phyloP scores from a whole-genome alignment of 1,284 basidiomycete species.

The Anthracocystis panici-leucophaei region DNA sequence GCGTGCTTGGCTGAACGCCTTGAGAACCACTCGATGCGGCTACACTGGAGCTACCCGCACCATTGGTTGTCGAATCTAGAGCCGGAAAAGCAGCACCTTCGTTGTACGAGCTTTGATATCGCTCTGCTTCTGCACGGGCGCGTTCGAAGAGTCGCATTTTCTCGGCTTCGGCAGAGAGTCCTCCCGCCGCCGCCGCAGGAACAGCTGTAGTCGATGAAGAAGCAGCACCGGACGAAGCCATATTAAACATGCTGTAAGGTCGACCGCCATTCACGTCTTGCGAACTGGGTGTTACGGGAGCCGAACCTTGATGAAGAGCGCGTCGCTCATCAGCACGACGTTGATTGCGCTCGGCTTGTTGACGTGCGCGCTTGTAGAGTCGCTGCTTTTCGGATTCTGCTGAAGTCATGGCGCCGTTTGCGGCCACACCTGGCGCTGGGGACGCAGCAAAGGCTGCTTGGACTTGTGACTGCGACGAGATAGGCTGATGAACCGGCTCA shows the following conservation, averaged over 20 bases:
- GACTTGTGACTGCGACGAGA: constrained; percentile 11
- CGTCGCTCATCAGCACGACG: constrained; percentile 53
- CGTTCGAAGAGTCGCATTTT: constrained; percentile 60
- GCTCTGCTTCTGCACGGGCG: constrained; percentile 58
- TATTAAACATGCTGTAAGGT: constrained; percentile 41
- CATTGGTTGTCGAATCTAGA: background rate
- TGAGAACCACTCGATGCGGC: constrained; percentile 1
- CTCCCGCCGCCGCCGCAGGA: constrained; percentile 3
- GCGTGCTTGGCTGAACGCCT: constrained; percentile 6
- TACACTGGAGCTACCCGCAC: background rate
- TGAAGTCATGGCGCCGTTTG: constrained; percentile 20
- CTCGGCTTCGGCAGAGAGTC: constrained; percentile 50
- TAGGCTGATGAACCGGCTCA: constrained; percentile 28
- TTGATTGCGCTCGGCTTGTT: constrained; percentile 63
- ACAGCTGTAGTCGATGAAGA: constrained; percentile 2
- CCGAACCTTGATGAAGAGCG: constrained; percentile 22
- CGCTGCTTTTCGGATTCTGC: constrained; percentile 64
- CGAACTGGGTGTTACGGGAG: constrained; percentile 8
- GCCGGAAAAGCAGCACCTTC: constrained; percentile 48
- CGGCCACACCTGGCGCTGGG: background rate
- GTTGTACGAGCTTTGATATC: constrained; percentile 48
- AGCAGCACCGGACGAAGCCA: constrained; percentile 16
- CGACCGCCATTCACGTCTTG: constrained; percentile 23
- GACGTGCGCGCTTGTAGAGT: constrained; percentile 62
- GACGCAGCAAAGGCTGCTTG: constrained; percentile 1